Percentiles rank a stretch among this genome's conserved stretches.
phyloP scores from a whole-genome alignment of 2,329 filamentous ascomycete genomes.

The Chrysosporium keratinophilum region DNA sequence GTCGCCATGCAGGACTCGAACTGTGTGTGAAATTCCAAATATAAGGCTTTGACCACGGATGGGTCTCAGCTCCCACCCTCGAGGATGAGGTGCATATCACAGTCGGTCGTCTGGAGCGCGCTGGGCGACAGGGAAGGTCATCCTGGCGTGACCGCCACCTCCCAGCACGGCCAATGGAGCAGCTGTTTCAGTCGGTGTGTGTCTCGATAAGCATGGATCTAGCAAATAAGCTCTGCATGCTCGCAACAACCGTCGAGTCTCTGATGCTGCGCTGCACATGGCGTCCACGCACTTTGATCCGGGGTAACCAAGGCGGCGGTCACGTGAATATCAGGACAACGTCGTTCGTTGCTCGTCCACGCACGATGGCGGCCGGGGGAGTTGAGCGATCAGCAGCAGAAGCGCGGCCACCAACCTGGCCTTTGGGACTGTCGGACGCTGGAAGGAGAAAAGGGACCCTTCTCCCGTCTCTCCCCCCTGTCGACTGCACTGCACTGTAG shows the following conservation, averaged over 20 bases:
- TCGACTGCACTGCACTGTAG: no score
- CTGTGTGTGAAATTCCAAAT: not conserved
- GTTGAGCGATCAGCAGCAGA: no score
- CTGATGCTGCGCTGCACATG: constrained; percentile 3
- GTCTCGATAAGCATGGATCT: not conserved
- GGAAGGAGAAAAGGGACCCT: no score
- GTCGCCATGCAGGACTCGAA: not conserved
- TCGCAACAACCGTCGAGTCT: not conserved
- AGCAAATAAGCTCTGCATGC: constrained; percentile 5
- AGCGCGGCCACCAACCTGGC: no score
- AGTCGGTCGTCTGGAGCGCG: not conserved
- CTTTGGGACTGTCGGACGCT: no score
- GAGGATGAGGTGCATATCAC: not conserved
- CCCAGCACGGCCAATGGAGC: not conserved
- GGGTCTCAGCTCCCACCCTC: not conserved
- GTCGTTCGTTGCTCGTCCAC: not conserved
- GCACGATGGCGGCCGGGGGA: no score
- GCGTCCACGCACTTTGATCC: constrained; percentile 3
- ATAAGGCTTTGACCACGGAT: constrained; percentile 1
- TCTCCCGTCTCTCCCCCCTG: no score
- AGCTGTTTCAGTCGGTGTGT: constrained; percentile 1
- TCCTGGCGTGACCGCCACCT: constrained; percentile 1
- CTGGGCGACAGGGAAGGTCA: not conserved
- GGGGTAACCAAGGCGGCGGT: not conserved
- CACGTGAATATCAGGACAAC: not conserved